phyloP scores from a whole-genome alignment of 2,329 filamentous ascomycete genomes.

The Metarhizium album region DNA sequence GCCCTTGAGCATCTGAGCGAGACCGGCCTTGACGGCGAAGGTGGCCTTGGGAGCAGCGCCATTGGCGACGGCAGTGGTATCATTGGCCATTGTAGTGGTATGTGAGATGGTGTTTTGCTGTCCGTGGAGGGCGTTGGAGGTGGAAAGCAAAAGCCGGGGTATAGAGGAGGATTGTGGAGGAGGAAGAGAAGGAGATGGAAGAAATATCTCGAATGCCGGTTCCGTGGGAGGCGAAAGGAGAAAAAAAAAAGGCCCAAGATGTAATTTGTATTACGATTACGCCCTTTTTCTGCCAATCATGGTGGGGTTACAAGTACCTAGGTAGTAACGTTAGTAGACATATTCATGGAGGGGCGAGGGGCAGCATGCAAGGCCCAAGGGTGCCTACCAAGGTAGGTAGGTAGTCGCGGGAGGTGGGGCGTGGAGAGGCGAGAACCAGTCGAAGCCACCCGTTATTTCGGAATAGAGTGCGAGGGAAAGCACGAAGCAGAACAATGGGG shows the following conservation, averaged over 20 bases:
- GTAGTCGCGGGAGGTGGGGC: not conserved
- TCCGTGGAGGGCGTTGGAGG: not conserved
- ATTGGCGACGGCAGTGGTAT: slow-evolving; percentile 18
- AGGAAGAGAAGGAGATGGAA: not conserved
- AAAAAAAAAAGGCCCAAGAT: not conserved
- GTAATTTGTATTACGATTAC: slow-evolving; percentile 2
- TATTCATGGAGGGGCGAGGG: slow-evolving; percentile 6
- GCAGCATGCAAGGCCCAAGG: slow-evolving; percentile 1
- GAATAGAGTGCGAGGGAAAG: not conserved
- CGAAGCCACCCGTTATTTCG: not conserved
- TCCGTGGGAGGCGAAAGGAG: not conserved
- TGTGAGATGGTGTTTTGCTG: not conserved
- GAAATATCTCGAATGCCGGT: not conserved
- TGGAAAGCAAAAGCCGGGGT: not conserved
- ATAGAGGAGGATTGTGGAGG: not conserved
- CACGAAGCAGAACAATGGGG: slow-evolving; percentile 1
- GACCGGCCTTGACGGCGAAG: slow-evolving; percentile 87
- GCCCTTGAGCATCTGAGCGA: slow-evolving; percentile 97
- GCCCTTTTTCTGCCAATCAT: not conserved
- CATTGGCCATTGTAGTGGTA: slow-evolving; percentile 22
- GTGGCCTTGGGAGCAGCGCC: slow-evolving; percentile 34
- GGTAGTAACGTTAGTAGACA: too few relatives aligned
- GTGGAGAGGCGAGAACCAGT: not conserved
- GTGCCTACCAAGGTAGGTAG: not conserved
- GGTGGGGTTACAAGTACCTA: slow-evolving; percentile 1